phyloP scores from a whole-genome alignment of 2,329 filamentous ascomycete species.

The Fusarium gaditjirri region DNA sequence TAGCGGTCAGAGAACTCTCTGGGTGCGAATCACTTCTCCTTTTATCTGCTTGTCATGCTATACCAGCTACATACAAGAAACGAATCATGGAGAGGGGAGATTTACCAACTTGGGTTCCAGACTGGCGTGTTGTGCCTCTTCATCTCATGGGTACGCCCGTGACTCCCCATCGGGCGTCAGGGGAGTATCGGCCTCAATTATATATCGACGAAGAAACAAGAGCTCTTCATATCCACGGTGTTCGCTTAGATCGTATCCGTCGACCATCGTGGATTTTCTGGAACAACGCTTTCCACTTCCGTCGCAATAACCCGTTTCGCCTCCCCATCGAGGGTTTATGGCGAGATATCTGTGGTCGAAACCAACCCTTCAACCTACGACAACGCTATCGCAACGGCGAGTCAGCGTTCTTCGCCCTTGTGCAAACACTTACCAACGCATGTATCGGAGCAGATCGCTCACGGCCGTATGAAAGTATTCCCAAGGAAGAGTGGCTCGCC shows the following conservation, averaged over 20 bases:
- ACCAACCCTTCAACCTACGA: slow-evolving; percentile 39
- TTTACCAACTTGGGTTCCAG: slow-evolving; percentile 53
- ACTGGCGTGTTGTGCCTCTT: slow-evolving; percentile 49
- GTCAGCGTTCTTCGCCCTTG: slow-evolving; percentile 48
- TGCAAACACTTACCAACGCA: slow-evolving; percentile 50
- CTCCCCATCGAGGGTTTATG: slow-evolving; percentile 48
- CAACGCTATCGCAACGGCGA: slow-evolving; percentile 42
- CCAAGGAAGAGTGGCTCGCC: slow-evolving; percentile 45
- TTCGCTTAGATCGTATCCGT: slow-evolving; percentile 43
- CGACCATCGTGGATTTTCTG: slow-evolving; percentile 46
- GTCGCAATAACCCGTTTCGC: slow-evolving; percentile 1
- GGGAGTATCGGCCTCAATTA: slow-evolving; percentile 42
- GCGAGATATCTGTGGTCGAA: slow-evolving; percentile 42
- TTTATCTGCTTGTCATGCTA: slow-evolving; percentile 45
- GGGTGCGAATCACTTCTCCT: slow-evolving; percentile 46
- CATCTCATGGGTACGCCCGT: slow-evolving; percentile 49
- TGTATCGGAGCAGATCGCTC: slow-evolving; percentile 46
- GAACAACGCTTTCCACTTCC: slow-evolving; percentile 47
- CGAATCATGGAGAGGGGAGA: neutral
- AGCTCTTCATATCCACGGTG: slow-evolving; percentile 45
- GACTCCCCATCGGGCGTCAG: slow-evolving; percentile 47
- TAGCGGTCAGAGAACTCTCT: slow-evolving; percentile 46
- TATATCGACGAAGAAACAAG: slow-evolving; percentile 39
- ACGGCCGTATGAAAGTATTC: slow-evolving; percentile 40
- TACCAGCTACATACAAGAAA: slow-evolving; percentile 22